These are phyloP conservation scores for Eleusine indica DNA, from an alignment of 176 grass and related monocot genomes.

Conservation along the genomic window DNA sequence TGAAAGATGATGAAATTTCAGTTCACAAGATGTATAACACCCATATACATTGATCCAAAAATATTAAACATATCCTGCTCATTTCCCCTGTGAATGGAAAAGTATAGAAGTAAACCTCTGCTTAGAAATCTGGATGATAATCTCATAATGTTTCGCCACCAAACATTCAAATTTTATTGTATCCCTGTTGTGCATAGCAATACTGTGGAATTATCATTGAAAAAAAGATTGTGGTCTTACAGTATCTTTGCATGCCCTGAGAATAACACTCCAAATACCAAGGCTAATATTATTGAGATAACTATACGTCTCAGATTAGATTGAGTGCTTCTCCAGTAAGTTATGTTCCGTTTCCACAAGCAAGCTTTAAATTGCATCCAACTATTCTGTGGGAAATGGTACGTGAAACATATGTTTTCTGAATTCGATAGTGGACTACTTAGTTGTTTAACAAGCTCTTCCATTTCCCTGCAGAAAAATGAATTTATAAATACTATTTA, in stretches of 20 bases:
- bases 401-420: conserved; percentile 34
- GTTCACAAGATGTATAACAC: conserved; percentile 23
- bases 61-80: conserved; percentile 71
- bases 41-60: conserved; percentile 44
- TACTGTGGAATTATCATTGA: neutral
- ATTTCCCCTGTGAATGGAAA: neutral
- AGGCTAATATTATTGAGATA: conserved; percentile 30
- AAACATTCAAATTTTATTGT: neutral
- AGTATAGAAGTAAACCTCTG: neutral
- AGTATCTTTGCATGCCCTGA: conserved; percentile 42
- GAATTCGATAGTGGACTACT: conserved; percentile 43
- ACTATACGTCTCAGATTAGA: conserved; percentile 57
- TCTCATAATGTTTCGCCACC: neutral
- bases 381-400: conserved; percentile 41
- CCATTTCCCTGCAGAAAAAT: conserved; percentile 45
- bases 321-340: conserved; percentile 68
- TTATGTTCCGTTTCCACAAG: conserved; percentile 67
- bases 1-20: no score
- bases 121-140: neutral
- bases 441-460: conserved; percentile 40
- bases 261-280: conserved; percentile 41
- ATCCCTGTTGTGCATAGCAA: neutral
- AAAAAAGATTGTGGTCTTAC: neutral
- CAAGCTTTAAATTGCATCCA: conserved; percentile 69
- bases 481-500: neutral